These are phyloP conservation scores for Mycena indigotica DNA, from an alignment of 768 basidiomycete species.

Conservation along the genomic window DNA sequence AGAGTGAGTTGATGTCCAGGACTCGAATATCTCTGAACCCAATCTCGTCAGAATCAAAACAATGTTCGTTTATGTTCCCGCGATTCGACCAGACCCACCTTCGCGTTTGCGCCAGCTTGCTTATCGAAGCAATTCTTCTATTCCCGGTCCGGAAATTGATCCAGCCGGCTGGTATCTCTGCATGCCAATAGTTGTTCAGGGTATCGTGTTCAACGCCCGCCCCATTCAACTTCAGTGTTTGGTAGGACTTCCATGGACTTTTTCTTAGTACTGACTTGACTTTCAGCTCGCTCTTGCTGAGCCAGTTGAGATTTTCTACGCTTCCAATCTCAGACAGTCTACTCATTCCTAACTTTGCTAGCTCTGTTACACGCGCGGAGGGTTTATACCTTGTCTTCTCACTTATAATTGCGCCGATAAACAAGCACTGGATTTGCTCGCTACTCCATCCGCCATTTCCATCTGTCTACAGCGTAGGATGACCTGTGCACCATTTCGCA, in stretches of 20 bases:
- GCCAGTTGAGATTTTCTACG: slow-evolving; percentile 37
- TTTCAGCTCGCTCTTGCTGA: slow-evolving; percentile 47
- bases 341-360: slow-evolving; percentile 18
- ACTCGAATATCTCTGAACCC: not conserved
- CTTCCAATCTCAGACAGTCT: not conserved
- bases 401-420: slow-evolving; percentile 41
- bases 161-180: slow-evolving; percentile 54
- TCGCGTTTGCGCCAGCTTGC: slow-evolving; percentile 53
- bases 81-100: slow-evolving; percentile 45
- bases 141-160: slow-evolving; percentile 50
- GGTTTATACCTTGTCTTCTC: slow-evolving; percentile 48
- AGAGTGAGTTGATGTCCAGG: not conserved
- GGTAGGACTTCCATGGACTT: slow-evolving; percentile 32
- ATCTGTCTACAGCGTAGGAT: slow-evolving; percentile 45
- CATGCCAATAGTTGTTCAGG: slow-evolving; percentile 40
- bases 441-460: slow-evolving; percentile 39
- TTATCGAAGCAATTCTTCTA: slow-evolving; percentile 45
- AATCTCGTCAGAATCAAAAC: slow-evolving; percentile 27
- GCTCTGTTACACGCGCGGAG: slow-evolving; percentile 53
- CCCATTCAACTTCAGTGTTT: slow-evolving; percentile 43
- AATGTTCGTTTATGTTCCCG: slow-evolving; percentile 38
- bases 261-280: not conserved
- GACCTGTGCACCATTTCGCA: slow-evolving; percentile 29
- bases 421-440: slow-evolving; percentile 43
- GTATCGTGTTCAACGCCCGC: slow-evolving; percentile 41